Conservation (phyloP, 2,329 filamentous ascomycete genomes). For the Exophiala spinifera region DNA sequence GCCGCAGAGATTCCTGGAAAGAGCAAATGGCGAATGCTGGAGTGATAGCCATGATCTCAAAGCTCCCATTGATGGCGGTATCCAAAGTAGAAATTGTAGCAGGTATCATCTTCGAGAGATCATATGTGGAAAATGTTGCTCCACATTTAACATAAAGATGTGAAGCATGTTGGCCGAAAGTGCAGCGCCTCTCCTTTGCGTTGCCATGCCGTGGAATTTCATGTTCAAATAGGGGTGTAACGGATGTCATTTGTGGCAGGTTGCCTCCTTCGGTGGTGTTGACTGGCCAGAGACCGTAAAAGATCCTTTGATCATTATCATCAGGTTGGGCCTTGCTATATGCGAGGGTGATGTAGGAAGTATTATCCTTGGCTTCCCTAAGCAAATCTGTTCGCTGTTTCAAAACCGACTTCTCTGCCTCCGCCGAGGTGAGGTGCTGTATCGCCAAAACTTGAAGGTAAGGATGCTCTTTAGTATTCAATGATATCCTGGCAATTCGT, state of each 20-base stretch:
- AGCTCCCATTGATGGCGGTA: constrained; percentile 3
- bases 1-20: constrained; percentile 40
- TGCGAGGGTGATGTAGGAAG: constrained; percentile 14
- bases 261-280: constrained; percentile 29
- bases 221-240: constrained; percentile 41
- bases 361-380: not conserved
- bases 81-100: constrained; percentile 6
- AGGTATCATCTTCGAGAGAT: constrained; percentile 37
- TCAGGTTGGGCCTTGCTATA: constrained; percentile 4
- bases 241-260: constrained; percentile 34
- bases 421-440: constrained; percentile 19
- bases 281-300: constrained; percentile 34
- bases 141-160: constrained; percentile 15
- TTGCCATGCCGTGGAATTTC: constrained; percentile 17
- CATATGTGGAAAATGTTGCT: constrained; percentile 36
- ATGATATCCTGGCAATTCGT: constrained; percentile 7
- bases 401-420: constrained; percentile 30
- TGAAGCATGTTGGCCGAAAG: constrained; percentile 14
- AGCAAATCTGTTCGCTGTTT: constrained; percentile 29
- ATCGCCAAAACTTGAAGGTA: constrained; percentile 23
- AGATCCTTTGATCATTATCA: constrained; percentile 32
- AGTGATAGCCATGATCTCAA: constrained; percentile 19
- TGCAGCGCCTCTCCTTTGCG: constrained; percentile 5
- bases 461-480: constrained; percentile 1
- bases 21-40: constrained; percentile 38